Evolutionary conservation across 345 rosid genomes (phyloP), one percentile per base, ranked within the genome.

Genomic region (Mercurialis annua): DNA sequence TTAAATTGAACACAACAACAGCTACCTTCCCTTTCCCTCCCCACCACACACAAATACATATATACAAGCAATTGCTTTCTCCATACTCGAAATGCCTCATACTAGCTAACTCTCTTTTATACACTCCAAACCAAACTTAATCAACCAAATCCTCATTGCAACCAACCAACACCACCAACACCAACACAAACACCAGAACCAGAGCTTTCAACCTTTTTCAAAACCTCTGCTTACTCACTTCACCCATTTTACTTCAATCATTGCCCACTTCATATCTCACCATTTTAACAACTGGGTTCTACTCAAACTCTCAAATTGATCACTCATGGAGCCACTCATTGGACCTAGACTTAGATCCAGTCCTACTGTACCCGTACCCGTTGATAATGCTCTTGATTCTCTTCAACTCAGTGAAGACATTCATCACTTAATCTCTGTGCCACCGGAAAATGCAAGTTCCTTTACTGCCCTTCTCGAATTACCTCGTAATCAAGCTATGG

Each of bases 401-500:
- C 49, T 80, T 58, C 83, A 83, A 66, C 73, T 84, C 66, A 73
- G 69, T 5, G 92, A 81, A 10, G 87, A 87, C 63, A 81, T 87
- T 66, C 87, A 77, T 24, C 86, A 76, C 59, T 60, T 84, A 31
- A 73, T 77, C 43, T 27, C 84, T 6, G 67, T 53, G 10, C 84
- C 85, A 24, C 71, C 70, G 6, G 85, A 79, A 14, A 81, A 38
- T 69, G 80, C 78, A n/a, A 81, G 69, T 70, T 85, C 89, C 50
- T 83, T 85, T 84, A 83, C 81, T 21, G 87, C 89, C 5, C 83
- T 85, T 58, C 89, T 85, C 50, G 89, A 68, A 72, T 80, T 85
- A 38, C 86, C 92, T 43, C 59, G 81, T n/a, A 70, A 80, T 43
- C 82, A 73, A 54, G 87, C 85, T 64, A 16, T 85, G 68, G 82